These are phyloP conservation scores for Gastrodia elata DNA, from an alignment of 106 monocot genomes.

Conservation along the genomic window DNA sequence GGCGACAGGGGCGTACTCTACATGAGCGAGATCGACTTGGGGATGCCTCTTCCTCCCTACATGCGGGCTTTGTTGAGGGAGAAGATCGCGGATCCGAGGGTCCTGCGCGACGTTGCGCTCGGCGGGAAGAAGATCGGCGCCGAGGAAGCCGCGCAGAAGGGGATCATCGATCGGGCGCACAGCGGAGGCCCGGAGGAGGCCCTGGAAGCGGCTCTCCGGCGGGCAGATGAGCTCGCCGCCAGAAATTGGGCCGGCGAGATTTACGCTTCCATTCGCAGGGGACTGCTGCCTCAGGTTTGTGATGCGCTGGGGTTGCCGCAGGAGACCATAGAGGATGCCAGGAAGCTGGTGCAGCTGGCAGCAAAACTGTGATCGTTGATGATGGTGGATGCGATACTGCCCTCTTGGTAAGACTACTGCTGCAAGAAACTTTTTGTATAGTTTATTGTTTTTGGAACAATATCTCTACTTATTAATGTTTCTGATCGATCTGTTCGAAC, in stretches of 20 bases:
- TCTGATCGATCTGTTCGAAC: no score
- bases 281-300: constrained; percentile 23
- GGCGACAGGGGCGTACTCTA: constrained; percentile 43
- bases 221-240: constrained; percentile 45
- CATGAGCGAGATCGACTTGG: constrained; percentile 48
- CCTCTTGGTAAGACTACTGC: no score
- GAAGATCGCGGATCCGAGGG: constrained; percentile 30
- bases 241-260: constrained; percentile 39
- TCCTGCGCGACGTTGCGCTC: constrained; percentile 18
- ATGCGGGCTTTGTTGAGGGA: constrained; percentile 30
- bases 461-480: no score
- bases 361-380: constrained; percentile 11
- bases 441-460: no score
- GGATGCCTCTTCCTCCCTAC: constrained; percentile 21
- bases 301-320: constrained; percentile 16
- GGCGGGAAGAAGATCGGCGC: constrained; percentile 29
- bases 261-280: constrained; percentile 34
- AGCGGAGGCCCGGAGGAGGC: constrained; percentile 28
- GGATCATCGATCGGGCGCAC: constrained; percentile 31
- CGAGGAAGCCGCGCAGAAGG: constrained; percentile 32
- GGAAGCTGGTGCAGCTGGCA: not conserved
- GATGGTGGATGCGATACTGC: no score
- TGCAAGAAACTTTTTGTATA: no score
- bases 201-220: constrained; percentile 28
- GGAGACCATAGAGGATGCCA: constrained; percentile 13